A percentile compares a stretch with the other conserved stretches of the same genome.
These are phyloP conservation scores for Talaromyces marneffei DNA, from an alignment of 2,329 filamentous ascomycete genomes.

Conservation along the genomic window DNA sequence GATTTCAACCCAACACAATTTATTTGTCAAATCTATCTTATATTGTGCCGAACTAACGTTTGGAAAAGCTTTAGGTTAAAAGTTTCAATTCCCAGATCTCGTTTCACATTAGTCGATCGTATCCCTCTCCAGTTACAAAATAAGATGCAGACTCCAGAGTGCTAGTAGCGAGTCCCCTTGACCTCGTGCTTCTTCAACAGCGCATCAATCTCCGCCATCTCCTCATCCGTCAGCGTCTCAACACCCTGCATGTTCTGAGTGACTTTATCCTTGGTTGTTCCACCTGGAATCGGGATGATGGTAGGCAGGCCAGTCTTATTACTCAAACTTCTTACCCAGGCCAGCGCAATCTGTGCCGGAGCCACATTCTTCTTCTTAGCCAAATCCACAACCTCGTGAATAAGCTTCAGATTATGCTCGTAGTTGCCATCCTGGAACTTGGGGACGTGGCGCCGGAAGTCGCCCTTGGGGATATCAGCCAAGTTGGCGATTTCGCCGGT, in stretches of 20 bases:
- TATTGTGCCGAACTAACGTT: not conserved
- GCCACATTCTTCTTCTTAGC: conserved; percentile 41
- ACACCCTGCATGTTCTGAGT: conserved; percentile 39
- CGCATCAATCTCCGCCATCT: conserved; percentile 47
- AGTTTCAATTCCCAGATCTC: not conserved
- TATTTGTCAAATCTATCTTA: not conserved
- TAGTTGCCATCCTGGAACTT: conserved; percentile 50
- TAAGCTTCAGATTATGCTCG: conserved; percentile 46
- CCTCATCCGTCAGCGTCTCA: conserved; percentile 27
- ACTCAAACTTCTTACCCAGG: conserved; percentile 36
- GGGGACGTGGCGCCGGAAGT: conserved; percentile 41
- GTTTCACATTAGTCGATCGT: not conserved
- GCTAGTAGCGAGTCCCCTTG: conserved; percentile 25
- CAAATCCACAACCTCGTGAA: conserved; percentile 42
- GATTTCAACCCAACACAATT: conserved; percentile 17
- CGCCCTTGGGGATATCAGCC: conserved; percentile 45
- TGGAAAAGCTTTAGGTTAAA: not conserved
- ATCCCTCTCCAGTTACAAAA: not conserved
- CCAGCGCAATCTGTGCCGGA: conserved; percentile 45
- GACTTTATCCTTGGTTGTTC: conserved; percentile 33
- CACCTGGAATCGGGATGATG: conserved; percentile 42
- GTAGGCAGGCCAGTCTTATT: conserved; percentile 37
- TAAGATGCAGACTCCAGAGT: not conserved
- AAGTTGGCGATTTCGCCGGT: conserved; percentile 45
- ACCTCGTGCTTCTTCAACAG: conserved; percentile 45